Conservation (phyloP, 192 early-diverging fungal genomes). For the Mortierella claussenii region DNA sequence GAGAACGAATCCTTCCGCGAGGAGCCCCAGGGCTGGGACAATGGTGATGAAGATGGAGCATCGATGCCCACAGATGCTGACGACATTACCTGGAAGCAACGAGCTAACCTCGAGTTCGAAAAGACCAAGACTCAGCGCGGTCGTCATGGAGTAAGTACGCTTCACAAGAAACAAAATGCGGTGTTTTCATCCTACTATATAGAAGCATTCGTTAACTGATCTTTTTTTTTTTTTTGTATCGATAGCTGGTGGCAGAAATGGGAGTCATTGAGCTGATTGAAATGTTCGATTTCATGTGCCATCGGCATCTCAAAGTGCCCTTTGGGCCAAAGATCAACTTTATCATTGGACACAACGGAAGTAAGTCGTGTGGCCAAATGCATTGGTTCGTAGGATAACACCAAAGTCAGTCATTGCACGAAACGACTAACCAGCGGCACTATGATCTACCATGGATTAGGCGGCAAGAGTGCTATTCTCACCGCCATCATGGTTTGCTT, state of each 20-base stretch:
- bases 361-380: no score
- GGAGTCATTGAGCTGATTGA: slow-evolving; percentile 88
- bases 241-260: slow-evolving; percentile 60
- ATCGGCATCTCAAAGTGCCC: slow-evolving; percentile 78
- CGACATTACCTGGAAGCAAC: slow-evolving; percentile 14
- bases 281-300: slow-evolving; percentile 96
- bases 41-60: not conserved
- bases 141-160: slow-evolving; percentile 25
- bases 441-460: slow-evolving; percentile 32
- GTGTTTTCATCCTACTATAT: not conserved
- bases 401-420: no score
- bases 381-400: no score
- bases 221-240: no score
- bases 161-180: not conserved
- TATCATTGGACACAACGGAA: slow-evolving; percentile 96
- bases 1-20: slow-evolving; percentile 12
- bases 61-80: not conserved
- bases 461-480: slow-evolving; percentile 96
- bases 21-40: slow-evolving; percentile 28
- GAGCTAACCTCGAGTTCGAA: slow-evolving; percentile 14
- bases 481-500: slow-evolving; percentile 92
- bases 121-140: slow-evolving; percentile 16
- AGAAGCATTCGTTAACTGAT: not conserved
- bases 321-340: slow-evolving; percentile 95
- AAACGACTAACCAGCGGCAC: no score